Evolutionary conservation across 2,329 filamentous ascomycete species (phyloP).

Genomic region (Ophiostoma sp.): DNA sequence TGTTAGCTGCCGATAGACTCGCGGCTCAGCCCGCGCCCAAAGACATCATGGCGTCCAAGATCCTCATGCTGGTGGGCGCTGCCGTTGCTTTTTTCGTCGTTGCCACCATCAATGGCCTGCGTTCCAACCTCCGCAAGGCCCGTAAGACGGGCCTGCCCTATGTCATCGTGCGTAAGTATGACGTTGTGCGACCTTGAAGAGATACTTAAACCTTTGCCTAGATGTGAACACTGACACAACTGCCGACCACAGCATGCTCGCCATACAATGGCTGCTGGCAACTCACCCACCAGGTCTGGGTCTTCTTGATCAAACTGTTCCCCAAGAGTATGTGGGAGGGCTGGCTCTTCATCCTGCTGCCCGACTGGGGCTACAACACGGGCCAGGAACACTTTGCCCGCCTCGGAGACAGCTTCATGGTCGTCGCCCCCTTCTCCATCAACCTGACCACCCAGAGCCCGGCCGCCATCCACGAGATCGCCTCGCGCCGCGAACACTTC

Average conservation of each 20-base stretch:
- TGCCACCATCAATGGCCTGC: slow-evolving; percentile 38
- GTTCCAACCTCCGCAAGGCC: slow-evolving; percentile 50
- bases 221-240: neutral
- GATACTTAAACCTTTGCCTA: neutral
- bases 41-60: slow-evolving; percentile 7
- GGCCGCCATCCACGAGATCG: slow-evolving; percentile 66
- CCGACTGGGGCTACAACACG: slow-evolving; percentile 60
- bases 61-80: neutral
- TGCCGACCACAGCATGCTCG: slow-evolving; percentile 44
- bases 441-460: slow-evolving; percentile 61
- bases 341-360: slow-evolving; percentile 59
- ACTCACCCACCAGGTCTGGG: slow-evolving; percentile 53
- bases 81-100: neutral
- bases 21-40: neutral
- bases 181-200: neutral
- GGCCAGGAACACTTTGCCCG: slow-evolving; percentile 59
- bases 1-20: neutral
- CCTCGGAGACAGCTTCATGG: slow-evolving; percentile 59
- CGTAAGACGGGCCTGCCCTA: slow-evolving; percentile 55
- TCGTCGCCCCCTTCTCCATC: slow-evolving; percentile 59
- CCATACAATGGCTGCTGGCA: slow-evolving; percentile 58
- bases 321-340: slow-evolving; percentile 56
- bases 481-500: slow-evolving; percentile 66
- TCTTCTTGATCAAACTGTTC: slow-evolving; percentile 56
- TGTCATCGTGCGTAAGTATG: slow-evolving; percentile 52